A percentile compares a stretch with the other conserved stretches of the same genome.
phyloP scores from a whole-genome alignment of 2,329 filamentous ascomycete species.

The Verticillium longisporum region DNA sequence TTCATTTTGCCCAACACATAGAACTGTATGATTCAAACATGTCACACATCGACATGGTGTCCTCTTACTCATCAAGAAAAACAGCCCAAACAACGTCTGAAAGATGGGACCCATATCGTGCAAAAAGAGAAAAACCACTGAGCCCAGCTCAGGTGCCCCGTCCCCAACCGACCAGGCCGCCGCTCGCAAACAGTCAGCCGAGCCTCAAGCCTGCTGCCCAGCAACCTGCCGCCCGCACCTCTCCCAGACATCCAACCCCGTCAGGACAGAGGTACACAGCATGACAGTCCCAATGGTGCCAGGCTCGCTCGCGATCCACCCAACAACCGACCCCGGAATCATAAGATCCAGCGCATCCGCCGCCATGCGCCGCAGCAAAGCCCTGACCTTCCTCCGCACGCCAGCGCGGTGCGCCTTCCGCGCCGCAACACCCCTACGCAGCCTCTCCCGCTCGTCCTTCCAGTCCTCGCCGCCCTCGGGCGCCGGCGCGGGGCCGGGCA shows the following conservation, averaged over 20 bases:
- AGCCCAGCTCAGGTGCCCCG: neutral
- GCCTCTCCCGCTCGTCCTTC: constrained; percentile 24
- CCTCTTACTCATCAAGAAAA: too few relatives aligned
- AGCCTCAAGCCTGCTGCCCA: neutral
- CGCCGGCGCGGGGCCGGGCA: constrained; percentile 22
- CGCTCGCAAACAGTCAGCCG: neutral
- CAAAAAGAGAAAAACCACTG: neutral
- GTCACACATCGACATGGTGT: too few relatives aligned
- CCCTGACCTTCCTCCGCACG: constrained; percentile 20
- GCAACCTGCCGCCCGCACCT: neutral
- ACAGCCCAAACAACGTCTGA: too few relatives aligned
- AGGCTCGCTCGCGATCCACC: neutral
- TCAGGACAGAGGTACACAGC: constrained; percentile 3
- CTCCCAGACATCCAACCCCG: constrained; percentile 2
- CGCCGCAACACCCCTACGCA: constrained; percentile 23
- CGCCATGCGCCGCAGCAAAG: constrained; percentile 7
- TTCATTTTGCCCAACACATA: too few relatives aligned
- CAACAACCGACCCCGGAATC: neutral
- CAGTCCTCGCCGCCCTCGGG: constrained; percentile 9
- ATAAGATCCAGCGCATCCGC: constrained; percentile 1
- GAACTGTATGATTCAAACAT: too few relatives aligned
- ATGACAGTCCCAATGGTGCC: constrained; percentile 1
- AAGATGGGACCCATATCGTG: too few relatives aligned
- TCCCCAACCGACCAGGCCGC: neutral
- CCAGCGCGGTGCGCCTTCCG: constrained; percentile 19